A percentile compares a stretch with the other conserved stretches of the same genome.
These are phyloP conservation scores for Yarrowia phangngaensis DNA, from an alignment of 805 yeast species.

Conservation along the genomic window DNA sequence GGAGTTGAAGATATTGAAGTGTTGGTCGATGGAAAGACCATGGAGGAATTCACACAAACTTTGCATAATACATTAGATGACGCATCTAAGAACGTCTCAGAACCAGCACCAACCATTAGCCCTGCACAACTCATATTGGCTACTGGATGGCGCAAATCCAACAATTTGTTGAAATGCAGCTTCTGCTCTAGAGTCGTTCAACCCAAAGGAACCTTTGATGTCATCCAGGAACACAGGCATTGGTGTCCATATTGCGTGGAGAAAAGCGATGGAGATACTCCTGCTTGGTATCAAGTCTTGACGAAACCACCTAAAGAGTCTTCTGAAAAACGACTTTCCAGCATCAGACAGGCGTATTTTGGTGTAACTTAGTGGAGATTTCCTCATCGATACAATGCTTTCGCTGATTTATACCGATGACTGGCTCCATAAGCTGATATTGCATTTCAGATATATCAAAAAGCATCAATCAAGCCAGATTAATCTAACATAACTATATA, in stretches of 20 bases:
- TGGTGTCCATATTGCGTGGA: constrained; percentile 20
- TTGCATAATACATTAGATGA: not conserved
- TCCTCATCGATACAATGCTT: too few species aligned
- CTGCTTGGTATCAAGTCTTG: constrained; percentile 11
- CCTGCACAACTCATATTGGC: not conserved
- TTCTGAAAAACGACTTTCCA: constrained; percentile 11
- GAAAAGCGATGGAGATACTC: not conserved
- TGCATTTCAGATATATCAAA: too few species aligned
- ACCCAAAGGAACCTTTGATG: not conserved
- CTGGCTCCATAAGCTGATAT: too few species aligned
- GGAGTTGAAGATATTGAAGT: not conserved
- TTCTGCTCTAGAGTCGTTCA: constrained; percentile 1
- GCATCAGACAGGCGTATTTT: constrained; percentile 8
- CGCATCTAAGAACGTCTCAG: not conserved
- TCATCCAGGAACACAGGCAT: constrained; percentile 6
- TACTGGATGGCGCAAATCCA: constrained; percentile 2
- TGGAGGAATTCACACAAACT: not conserved
- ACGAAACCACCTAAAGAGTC: constrained; percentile 1
- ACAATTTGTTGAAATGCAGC: not conserved
- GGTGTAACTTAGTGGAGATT: too few species aligned
- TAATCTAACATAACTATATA: constrained; percentile 19
- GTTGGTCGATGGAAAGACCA: not conserved
- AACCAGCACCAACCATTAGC: not conserved
- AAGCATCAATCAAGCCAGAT: too few species aligned
- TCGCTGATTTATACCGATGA: too few species aligned